A percentile compares a stretch with the other conserved stretches of the same genome.
Conservation (phyloP, 2,329 filamentous ascomycete species). For the Cryphonectria parasitica region DNA sequence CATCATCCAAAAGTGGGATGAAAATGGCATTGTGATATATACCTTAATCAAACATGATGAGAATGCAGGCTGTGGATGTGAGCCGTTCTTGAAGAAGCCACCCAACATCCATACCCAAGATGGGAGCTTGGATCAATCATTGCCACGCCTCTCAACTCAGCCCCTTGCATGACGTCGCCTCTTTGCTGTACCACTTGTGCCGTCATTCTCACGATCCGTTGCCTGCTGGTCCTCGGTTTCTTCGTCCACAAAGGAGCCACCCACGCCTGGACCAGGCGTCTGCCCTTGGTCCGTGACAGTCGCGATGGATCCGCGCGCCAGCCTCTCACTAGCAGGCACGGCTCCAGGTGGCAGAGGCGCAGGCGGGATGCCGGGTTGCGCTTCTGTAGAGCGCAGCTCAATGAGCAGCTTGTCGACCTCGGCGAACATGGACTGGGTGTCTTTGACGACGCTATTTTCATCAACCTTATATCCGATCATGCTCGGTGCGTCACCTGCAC, state of each 20-base stretch:
- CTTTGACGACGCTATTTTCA: conserved; percentile 85
- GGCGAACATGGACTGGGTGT: conserved; percentile 86
- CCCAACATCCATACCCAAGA: background rate
- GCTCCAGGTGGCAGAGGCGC: conserved; percentile 35
- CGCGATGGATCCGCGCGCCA: conserved; percentile 24
- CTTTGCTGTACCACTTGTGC: conserved; percentile 31
- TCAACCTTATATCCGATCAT: conserved; percentile 68
- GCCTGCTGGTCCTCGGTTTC: conserved; percentile 24
- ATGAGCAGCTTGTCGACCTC: conserved; percentile 81
- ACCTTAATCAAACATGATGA: background rate
- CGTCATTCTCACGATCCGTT: conserved; percentile 27
- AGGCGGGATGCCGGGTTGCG: conserved; percentile 49
- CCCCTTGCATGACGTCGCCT: conserved; percentile 33
- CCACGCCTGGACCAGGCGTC: conserved; percentile 27
- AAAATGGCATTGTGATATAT: background rate
- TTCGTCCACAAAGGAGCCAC: conserved; percentile 19
- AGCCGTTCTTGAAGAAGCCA: background rate
- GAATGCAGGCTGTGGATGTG: background rate
- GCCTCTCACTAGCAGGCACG: conserved; percentile 26
- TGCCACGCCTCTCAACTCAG: conserved; percentile 10
- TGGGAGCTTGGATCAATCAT: background rate
- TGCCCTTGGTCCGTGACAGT: conserved; percentile 16
- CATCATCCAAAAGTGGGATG: background rate
- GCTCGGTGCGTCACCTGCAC: conserved; percentile 44
- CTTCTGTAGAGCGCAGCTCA: conserved; percentile 76